These are phyloP conservation scores for Fusarium floridanum DNA, from an alignment of 2,329 filamentous ascomycete species.

Conservation along the genomic window DNA sequence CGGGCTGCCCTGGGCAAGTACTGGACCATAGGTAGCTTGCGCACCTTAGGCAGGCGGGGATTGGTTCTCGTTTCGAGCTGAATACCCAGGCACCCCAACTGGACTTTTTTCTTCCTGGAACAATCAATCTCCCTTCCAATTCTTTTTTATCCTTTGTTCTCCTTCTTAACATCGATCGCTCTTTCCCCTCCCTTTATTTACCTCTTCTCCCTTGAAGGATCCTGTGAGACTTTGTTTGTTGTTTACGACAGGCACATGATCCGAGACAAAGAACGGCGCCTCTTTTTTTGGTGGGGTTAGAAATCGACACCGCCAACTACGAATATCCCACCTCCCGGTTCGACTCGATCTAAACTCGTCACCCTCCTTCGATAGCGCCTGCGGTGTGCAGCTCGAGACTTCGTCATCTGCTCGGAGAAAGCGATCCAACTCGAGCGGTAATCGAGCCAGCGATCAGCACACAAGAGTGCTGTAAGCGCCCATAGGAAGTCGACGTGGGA, in stretches of 20 bases:
- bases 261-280: constrained; percentile 30
- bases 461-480: neutral
- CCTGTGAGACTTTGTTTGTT: constrained; percentile 6
- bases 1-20: constrained; percentile 9
- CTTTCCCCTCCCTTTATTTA: neutral
- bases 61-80: constrained; percentile 33
- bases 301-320: constrained; percentile 40
- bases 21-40: constrained; percentile 29
- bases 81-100: neutral
- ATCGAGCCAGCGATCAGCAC: neutral
- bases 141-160: constrained; percentile 16
- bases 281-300: constrained; percentile 41
- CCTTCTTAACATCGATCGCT: neutral
- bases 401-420: neutral
- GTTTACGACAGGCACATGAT: constrained; percentile 21
- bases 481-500: constrained; percentile 11
- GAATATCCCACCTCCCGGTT: constrained; percentile 19
- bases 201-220: neutral
- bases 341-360: constrained; percentile 14
- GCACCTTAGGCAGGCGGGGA: constrained; percentile 29
- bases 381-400: neutral
- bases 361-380: constrained; percentile 1
- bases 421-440: neutral
- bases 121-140: constrained; percentile 11
- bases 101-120: constrained; percentile 25